Evolutionary conservation across 768 basidiomycete genomes (phyloP), one percentile per base, ranked within the genome.

Genomic region (Serendipita vermifera): DNA sequence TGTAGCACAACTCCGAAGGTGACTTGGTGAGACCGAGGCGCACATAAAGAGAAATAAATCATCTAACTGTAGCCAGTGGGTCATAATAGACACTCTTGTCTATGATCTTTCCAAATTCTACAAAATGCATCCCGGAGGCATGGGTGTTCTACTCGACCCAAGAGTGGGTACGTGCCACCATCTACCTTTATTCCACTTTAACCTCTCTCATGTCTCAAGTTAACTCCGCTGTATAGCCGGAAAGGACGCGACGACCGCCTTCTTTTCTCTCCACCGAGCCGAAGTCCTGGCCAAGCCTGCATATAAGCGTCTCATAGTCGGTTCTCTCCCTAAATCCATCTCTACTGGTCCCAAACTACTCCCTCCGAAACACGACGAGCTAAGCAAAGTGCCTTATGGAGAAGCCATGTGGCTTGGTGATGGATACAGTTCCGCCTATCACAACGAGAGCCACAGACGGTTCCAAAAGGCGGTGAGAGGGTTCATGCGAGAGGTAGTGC

Each of bases 1-100:
- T 9, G n/a, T 60, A 96, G 91, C 92, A 96, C 69, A 88, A 91
- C 74, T 83, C 78, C 64, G 79, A 82, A 62, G 87, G 85, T 46
- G 83, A 93, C 67, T 68, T 96, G 61, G 87, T 85, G 59, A 64
- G 78, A 71, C 38, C 14, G 32, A 26, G 54, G 33, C 14, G 14
- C 20, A n/a, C 43, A 38, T 26, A 26, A 14, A 29, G 46, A 13
- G 17, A 24, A 15, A 27, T 5, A 1, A 11, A 2, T 15, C 32
- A 20, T 13, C 20, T 17, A 15, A 17, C 5, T 27, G 6, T 54
- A 33, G 38, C 2, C 62, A 90, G 81, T 92, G 90, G 87, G 75
- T 91, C 39, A 71, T 85, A 33, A 75, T 91, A 53, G 87, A 91
- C 66, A 72, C 83, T 5, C 85, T 83, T 62, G 86, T 91, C 27